Percentiles rank a stretch among this genome's conserved stretches.
Conservation (phyloP, 495 filamentous ascomycete genomes). For the Usnea hakonensis region DNA sequence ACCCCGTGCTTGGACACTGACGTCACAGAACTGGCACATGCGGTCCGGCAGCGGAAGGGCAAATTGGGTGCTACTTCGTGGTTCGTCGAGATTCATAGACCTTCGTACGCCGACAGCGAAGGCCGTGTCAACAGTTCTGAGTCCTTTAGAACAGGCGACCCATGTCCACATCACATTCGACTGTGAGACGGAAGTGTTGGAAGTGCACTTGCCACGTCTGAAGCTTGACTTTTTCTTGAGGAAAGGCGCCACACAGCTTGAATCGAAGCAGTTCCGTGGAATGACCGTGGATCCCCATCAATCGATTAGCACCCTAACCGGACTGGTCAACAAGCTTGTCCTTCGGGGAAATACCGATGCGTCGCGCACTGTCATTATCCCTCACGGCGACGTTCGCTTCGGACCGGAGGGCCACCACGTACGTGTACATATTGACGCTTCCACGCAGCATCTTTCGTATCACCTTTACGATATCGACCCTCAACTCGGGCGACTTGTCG, state of each 20-base stretch:
- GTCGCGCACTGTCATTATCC: slow-evolving; percentile 43
- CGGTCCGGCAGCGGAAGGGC: neutral
- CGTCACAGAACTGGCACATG: slow-evolving; percentile 29
- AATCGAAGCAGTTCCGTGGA: slow-evolving; percentile 45
- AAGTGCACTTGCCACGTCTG: slow-evolving; percentile 42
- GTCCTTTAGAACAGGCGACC: slow-evolving; percentile 28
- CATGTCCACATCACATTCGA: slow-evolving; percentile 38
- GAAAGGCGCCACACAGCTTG: slow-evolving; percentile 26
- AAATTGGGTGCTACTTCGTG: slow-evolving; percentile 15
- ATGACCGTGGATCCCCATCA: slow-evolving; percentile 49
- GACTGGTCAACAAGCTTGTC: slow-evolving; percentile 48
- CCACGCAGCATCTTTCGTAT: slow-evolving; percentile 27
- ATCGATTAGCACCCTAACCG: slow-evolving; percentile 42
- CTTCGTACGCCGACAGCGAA: slow-evolving; percentile 29
- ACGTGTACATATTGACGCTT: slow-evolving; percentile 31
- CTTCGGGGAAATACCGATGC: slow-evolving; percentile 30
- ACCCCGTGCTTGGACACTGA: slow-evolving; percentile 36
- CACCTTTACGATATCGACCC: slow-evolving; percentile 42
- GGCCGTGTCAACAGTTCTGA: slow-evolving; percentile 29
- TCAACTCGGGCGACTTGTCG: slow-evolving; percentile 40
- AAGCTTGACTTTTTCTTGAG: slow-evolving; percentile 39
- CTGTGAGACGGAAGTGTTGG: slow-evolving; percentile 18
- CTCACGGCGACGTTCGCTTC: slow-evolving; percentile 35
- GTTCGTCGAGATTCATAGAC: slow-evolving; percentile 26
- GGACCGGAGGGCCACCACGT: slow-evolving; percentile 31